Base-by-base conservation (phyloP, 371 early-diverging fungal genomes). In the Mucor indicus region DNA sequence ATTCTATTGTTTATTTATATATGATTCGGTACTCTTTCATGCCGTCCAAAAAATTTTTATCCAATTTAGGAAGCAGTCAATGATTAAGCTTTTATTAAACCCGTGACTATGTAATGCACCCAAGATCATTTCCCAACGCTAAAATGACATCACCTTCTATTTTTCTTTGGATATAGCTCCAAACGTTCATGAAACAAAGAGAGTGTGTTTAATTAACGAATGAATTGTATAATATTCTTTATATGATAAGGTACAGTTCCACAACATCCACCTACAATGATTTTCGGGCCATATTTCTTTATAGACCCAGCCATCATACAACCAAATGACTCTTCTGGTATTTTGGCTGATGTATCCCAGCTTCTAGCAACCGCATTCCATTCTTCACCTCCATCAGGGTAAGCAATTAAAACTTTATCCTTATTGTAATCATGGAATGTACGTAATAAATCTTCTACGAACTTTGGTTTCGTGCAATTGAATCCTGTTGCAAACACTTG, bases 391-490 rank as follows among this genome's bases (percentile, higher is more conserved):
- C 69, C 72, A 42, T 79, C 69, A 4, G 76, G 76, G 38, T 79
- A 75, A 2, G 69, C 43, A 3, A 79, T 1, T 7, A 72, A 35
- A 0, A 59, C 53, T n/a, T n/a, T n/a, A n/a, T n/a, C n/a, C 45
- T 69, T 67, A 1, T 30, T 17, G 1, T 32, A 22, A 8, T 38
- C 16, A 3, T 37, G 16, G 2, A 60, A 37, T 1, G 29, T 56
- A 5, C 38, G 9, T 3, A 67, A 25, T 10, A 72, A 25, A 4
- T 36, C 13, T 3, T 46, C 41, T n/a, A 75, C 67, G 36, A 44
- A 67, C 13, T 37, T 36, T 2, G 78, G 78, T 20, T 75, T 75
- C 0, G 80, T 75, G 53, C 85, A 84, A 48, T 84, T 84, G 33
- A 81, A 54, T 8, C 85, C 85, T 6, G 75, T 44, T 15, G 70